phyloP scores from a whole-genome alignment of 495 filamentous ascomycete species.

The Corynascus novoguineensis region DNA sequence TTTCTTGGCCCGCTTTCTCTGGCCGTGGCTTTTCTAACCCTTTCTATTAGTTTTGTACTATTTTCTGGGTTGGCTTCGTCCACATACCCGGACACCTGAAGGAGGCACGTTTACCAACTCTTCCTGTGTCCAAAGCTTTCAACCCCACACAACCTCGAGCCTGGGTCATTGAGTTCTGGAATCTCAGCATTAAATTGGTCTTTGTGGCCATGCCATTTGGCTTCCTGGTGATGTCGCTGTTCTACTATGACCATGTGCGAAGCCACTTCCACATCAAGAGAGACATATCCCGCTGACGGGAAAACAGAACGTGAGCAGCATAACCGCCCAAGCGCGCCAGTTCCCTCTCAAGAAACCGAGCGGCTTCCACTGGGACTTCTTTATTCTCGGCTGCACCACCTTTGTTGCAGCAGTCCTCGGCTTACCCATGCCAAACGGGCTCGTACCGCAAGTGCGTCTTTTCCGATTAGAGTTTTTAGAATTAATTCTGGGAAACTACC shows the following conservation, averaged over 20 bases:
- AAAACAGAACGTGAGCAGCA: too few relatives aligned
- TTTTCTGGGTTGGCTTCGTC: not conserved
- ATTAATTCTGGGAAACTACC: too few relatives aligned
- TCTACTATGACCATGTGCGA: constrained; percentile 1
- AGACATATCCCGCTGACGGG: too few relatives aligned
- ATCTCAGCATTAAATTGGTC: not conserved
- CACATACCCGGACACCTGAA: not conserved
- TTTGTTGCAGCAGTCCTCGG: not conserved
- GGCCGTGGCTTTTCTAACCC: not conserved
- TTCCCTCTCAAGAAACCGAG: not conserved
- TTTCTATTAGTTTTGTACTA: not conserved
- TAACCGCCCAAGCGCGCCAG: not conserved
- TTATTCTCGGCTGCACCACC: not conserved
- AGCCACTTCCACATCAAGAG: too few relatives aligned
- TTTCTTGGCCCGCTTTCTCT: not conserved
- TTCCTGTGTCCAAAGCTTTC: not conserved
- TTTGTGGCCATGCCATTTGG: not conserved
- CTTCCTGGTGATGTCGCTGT: not conserved
- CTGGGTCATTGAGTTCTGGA: not conserved
- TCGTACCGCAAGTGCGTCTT: not conserved
- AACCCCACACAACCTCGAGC: not conserved
- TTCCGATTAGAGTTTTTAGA: too few relatives aligned
- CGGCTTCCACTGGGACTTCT: constrained; percentile 8
- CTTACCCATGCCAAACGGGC: not conserved
- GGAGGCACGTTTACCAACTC: too few relatives aligned